These are phyloP conservation scores for Zygosaccharomyces sapae DNA, from an alignment of 1,139 yeast genomes.

Conservation along the genomic window DNA sequence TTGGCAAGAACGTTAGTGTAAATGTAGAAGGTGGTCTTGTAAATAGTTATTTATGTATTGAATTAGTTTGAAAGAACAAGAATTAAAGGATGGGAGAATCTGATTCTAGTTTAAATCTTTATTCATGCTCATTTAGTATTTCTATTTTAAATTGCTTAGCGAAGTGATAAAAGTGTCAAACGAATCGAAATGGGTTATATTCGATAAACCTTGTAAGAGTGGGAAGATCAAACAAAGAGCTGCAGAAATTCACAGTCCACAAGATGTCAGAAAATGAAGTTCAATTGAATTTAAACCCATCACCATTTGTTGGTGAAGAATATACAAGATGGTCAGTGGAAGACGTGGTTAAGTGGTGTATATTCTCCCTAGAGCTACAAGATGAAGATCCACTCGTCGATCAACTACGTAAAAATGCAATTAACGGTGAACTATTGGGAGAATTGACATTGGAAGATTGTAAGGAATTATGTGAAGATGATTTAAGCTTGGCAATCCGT, in stretches of 20 bases:
- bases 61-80: background rate
- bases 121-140: background rate
- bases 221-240: background rate
- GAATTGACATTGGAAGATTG: conserved; percentile 57
- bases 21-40: background rate
- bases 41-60: background rate
- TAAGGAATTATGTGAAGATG: conserved; percentile 51
- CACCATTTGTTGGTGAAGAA: conserved; percentile 12
- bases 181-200: background rate
- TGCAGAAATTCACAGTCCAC: background rate
- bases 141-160: background rate
- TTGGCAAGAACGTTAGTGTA: conserved; percentile 49
- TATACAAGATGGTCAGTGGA: conserved; percentile 22
- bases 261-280: conserved; percentile 10
- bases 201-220: background rate
- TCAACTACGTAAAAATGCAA: conserved; percentile 50
- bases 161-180: conserved; percentile 1
- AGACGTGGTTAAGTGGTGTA: conserved; percentile 28
- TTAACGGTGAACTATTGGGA: conserved; percentile 60
- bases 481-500: conserved; percentile 43
- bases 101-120: background rate
- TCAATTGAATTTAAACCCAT: conserved; percentile 2
- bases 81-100: background rate
- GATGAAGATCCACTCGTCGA: conserved; percentile 15
- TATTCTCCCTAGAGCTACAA: conserved; percentile 14